phyloP scores from a whole-genome alignment of 108 stramenopile genomes.

The Mayamaea pseudoterrestris region DNA sequence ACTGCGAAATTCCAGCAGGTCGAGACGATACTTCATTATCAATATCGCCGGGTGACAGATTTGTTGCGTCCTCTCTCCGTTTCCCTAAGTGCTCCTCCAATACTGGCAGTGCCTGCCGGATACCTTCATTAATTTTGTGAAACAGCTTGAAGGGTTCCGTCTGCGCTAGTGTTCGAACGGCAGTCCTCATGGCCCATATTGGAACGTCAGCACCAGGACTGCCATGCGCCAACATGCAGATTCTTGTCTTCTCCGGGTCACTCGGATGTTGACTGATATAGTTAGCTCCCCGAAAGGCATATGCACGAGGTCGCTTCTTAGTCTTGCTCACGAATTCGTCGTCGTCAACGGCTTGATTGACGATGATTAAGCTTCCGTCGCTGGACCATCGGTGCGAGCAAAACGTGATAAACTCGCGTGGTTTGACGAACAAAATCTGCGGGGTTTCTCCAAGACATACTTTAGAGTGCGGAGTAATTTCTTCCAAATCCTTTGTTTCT shows the following conservation, averaged over 20 bases:
- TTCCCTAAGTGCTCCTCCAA: slow-evolving; percentile 11
- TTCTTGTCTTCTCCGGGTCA: slow-evolving; percentile 67
- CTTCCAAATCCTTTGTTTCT: slow-evolving; percentile 41
- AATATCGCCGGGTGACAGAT: no score
- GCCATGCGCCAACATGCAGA: slow-evolving; percentile 43
- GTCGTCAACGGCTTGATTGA: slow-evolving; percentile 76
- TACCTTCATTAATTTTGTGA: slow-evolving; percentile 37
- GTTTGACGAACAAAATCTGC: slow-evolving; percentile 72
- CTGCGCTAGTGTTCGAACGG: slow-evolving; percentile 63
- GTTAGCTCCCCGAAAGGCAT: slow-evolving; percentile 77
- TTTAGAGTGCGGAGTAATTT: slow-evolving; percentile 43
- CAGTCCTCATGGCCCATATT: slow-evolving; percentile 59
- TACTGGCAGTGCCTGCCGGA: slow-evolving; percentile 8
- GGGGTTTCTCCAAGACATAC: slow-evolving; percentile 68
- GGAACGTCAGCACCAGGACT: slow-evolving; percentile 23
- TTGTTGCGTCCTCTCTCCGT: no score
- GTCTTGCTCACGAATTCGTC: slow-evolving; percentile 46
- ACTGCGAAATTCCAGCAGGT: slow-evolving; percentile 40
- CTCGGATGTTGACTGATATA: slow-evolving; percentile 57
- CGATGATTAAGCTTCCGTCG: slow-evolving; percentile 71
- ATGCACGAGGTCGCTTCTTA: slow-evolving; percentile 53
- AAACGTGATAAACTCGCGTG: slow-evolving; percentile 74
- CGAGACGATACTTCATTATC: no score
- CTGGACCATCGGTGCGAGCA: slow-evolving; percentile 72
- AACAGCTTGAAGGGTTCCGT: slow-evolving; percentile 82